Conservation (phyloP, 2,329 filamentous ascomycete genomes). For the Diaporthe citri region DNA sequence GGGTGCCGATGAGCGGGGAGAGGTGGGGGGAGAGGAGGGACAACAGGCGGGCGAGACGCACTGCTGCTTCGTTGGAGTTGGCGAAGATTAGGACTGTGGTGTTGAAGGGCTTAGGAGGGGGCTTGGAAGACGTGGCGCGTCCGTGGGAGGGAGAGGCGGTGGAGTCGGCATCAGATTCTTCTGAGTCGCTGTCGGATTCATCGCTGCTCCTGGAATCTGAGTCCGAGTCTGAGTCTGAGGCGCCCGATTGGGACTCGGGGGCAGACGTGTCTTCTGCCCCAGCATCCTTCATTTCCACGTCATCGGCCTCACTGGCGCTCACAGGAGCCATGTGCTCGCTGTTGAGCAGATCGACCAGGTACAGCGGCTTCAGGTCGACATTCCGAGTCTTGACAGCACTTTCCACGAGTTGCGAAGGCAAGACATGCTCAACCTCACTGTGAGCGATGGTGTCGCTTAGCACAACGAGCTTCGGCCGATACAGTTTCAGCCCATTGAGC, state of each 20-base stretch:
- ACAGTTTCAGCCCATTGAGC: conserved; percentile 78
- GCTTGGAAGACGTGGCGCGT: conserved; percentile 6
- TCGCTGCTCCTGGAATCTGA: conserved; percentile 48
- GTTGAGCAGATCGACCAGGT: conserved; percentile 82
- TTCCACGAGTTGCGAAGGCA: conserved; percentile 76
- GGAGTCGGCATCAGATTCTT: conserved; percentile 43
- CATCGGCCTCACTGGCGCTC: conserved; percentile 47
- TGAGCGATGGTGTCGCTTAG: conserved; percentile 57
- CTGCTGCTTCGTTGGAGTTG: conserved; percentile 87
- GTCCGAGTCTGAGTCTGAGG: conserved; percentile 42
- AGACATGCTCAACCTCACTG: conserved; percentile 59
- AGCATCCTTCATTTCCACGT: conserved; percentile 53
- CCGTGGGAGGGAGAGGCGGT: conserved; percentile 13
- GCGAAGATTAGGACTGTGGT: conserved; percentile 83
- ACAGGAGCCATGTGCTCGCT: conserved; percentile 61
- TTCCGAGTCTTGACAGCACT: conserved; percentile 77
- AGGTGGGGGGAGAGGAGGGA: conserved; percentile 73
- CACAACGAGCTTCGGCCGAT: conserved; percentile 80
- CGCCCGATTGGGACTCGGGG: conserved; percentile 50
- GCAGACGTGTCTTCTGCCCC: conserved; percentile 48
- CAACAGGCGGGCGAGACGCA: conserved; percentile 87
- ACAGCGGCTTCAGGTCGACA: conserved; percentile 81
- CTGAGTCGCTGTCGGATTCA: conserved; percentile 43
- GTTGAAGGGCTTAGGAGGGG: conserved; percentile 43
- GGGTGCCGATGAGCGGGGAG: conserved; percentile 71